Evolutionary conservation across 768 basidiomycete species (phyloP), one percentile per base, ranked within the genome.

Genomic region (Amanita thiersii): DNA sequence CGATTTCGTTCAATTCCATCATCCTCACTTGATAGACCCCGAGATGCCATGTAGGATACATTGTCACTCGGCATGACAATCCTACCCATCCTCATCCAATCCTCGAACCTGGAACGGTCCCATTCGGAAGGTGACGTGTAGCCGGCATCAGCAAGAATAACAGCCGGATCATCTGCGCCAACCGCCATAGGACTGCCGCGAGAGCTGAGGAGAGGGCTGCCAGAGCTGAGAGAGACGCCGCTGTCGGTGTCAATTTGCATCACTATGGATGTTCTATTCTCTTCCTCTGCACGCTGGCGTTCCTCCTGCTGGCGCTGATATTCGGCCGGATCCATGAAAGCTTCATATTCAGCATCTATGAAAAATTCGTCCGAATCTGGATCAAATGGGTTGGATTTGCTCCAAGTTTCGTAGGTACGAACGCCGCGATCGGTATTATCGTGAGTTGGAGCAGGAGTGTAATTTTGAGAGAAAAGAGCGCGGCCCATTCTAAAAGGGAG

Each of bases 331-430:
- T 65, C 69, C 53, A 81, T 49, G 59, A 82, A 79, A 48, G 73
- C 75, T 68, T 86, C 84, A 59, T 75, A 78, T 46, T 79, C 70
- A 24, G 79, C 79, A 46, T 65, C 55, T 40, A 61, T 62, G 54
- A 81, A 81, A 54, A 85, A 85, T 49, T 83, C 82, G 51, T 85
- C 81, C n/a, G 81, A 78, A 58, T 86, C 84, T 4, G 84, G 84
- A 58, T 86, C 82, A 57, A 86, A 86, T 7, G 73, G 66, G 54
- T 83, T 81, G 59, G 66, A 68, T 47, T 66, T 59, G 43, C 77
- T 73, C 81, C 82, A 86, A 56, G 62, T 75, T 56, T 75, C 66
- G 66, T 64, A 77, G 18, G 50, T 46, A 42, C 52, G 52, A 40
- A 55, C 53, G 43, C 47, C 40, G 24, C 56, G 55, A 47, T 75